Conservation (phyloP, 2,329 filamentous ascomycete species). For the Fonsecaea erecta region DNA sequence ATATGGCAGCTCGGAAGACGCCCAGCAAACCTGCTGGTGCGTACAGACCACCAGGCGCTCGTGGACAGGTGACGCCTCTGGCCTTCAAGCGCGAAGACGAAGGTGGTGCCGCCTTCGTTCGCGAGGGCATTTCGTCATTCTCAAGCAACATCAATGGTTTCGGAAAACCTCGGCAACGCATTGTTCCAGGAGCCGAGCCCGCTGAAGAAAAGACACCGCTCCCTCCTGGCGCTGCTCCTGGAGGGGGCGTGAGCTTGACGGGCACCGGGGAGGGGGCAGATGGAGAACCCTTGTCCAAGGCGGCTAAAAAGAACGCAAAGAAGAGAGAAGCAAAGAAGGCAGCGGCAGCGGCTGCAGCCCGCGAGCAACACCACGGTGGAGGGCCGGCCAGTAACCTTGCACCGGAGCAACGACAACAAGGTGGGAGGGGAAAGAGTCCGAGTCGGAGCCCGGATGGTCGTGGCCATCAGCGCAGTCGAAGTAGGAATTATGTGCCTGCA, state of each 20-base stretch:
- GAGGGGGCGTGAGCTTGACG: conserved; percentile 68
- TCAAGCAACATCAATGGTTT: conserved; percentile 75
- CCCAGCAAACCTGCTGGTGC: conserved; percentile 97
- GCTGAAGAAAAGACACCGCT: conserved; percentile 59
- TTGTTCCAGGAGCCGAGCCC: conserved; percentile 84
- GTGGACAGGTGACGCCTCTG: conserved; percentile 83
- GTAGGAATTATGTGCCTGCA: conserved; percentile 42
- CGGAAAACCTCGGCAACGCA: conserved; percentile 71
- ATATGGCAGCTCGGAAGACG: conserved; percentile 85
- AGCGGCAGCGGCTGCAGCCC: conserved; percentile 76
- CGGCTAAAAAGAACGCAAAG: conserved; percentile 96
- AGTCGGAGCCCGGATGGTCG: conserved; percentile 53
- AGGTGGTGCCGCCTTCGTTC: conserved; percentile 84
- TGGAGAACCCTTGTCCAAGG: conserved; percentile 75
- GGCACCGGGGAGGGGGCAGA: conserved; percentile 66
- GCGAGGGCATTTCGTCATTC: conserved; percentile 74
- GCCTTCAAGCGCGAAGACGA: conserved; percentile 98
- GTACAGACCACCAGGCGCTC: conserved; percentile 91
- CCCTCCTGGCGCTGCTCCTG: conserved; percentile 71
- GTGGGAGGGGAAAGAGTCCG: conserved; percentile 34
- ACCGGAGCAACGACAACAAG: conserved; percentile 30
- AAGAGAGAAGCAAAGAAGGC: conserved; percentile 92
- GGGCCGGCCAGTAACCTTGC: conserved; percentile 22
- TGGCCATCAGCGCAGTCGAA: conserved; percentile 61
- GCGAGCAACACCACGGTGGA: conserved; percentile 43